phyloP scores from a whole-genome alignment of 2,329 filamentous ascomycete species.

The Penicillium occitanis region DNA sequence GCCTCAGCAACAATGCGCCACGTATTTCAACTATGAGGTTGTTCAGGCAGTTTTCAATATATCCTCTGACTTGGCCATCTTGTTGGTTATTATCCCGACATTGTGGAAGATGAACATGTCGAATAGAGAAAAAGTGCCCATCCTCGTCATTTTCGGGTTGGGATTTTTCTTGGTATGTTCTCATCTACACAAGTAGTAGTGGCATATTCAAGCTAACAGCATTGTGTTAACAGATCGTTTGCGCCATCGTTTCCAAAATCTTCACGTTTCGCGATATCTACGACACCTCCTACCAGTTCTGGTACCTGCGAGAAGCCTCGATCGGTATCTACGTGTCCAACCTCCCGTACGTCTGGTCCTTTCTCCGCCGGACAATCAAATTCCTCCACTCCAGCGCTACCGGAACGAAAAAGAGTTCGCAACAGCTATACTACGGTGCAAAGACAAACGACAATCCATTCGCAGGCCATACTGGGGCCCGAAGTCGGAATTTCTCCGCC shows the following conservation, averaged over 20 bases:
- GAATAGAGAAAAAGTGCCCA: conserved; percentile 34
- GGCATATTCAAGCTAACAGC: conserved; percentile 4
- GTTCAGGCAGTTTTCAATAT: conserved; percentile 49
- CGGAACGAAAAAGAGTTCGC: conserved; percentile 9
- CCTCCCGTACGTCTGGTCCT: conserved; percentile 46
- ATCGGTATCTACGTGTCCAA: conserved; percentile 50
- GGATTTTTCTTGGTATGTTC: conserved; percentile 36
- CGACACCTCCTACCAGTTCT: conserved; percentile 42
- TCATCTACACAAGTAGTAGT: neutral
- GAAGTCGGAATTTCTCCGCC: conserved; percentile 13
- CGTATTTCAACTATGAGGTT: conserved; percentile 43
- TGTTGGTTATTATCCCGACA: conserved; percentile 41
- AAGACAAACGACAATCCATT: neutral
- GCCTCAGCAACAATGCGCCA: conserved; percentile 41
- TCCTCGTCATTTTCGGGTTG: conserved; percentile 39
- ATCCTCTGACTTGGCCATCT: conserved; percentile 42
- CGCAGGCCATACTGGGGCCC: neutral
- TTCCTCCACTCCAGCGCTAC: neutral
- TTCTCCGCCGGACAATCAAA: conserved; percentile 40
- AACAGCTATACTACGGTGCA: neutral
- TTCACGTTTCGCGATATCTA: conserved; percentile 42
- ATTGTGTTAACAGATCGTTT: conserved; percentile 31
- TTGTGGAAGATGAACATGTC: conserved; percentile 38
- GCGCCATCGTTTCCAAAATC: conserved; percentile 52
- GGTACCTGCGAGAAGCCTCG: conserved; percentile 46